These are phyloP conservation scores for Ocimum tenuiflorum DNA, from an alignment of 257 asterid species.

Conservation along the genomic window DNA sequence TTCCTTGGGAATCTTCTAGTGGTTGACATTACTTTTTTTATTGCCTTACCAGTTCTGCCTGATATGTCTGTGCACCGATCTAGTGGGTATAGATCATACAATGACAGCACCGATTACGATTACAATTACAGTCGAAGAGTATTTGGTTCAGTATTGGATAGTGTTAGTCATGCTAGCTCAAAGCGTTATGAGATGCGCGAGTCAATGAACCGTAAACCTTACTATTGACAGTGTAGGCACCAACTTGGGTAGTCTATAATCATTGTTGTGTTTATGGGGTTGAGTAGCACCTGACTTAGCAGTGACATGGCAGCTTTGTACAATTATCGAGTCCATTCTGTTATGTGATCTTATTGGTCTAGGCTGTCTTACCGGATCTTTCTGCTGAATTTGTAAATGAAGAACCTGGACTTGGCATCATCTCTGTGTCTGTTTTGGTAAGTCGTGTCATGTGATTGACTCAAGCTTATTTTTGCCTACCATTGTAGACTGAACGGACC, in stretches of 20 bases:
- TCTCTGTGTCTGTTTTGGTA: neutral
- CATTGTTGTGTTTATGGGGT: conserved; percentile 14
- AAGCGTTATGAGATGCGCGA: conserved; percentile 48
- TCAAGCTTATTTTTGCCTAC: neutral
- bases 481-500: neutral
- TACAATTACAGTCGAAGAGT: conserved; percentile 58
- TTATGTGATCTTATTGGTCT: neutral
- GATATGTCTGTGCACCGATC: conserved; percentile 55
- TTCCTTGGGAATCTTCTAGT: conserved; percentile 6
- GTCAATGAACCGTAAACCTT: conserved; percentile 33
- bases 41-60: conserved; percentile 50
- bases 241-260: conserved; percentile 25
- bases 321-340: neutral
- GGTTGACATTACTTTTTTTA: conserved; percentile 32
- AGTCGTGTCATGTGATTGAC: neutral
- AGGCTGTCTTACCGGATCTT: neutral
- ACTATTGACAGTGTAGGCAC: conserved; percentile 29
- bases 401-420: neutral
- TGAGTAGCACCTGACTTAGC: conserved; percentile 23
- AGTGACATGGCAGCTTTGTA: conserved; percentile 8
- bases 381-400: neutral
- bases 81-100: conserved; percentile 57
- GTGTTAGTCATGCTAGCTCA: conserved; percentile 46
- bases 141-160: conserved; percentile 58
- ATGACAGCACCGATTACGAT: conserved; percentile 49